These are phyloP conservation scores for Galerina sulciceps DNA, from an alignment of 768 basidiomycete species.

Conservation along the genomic window DNA sequence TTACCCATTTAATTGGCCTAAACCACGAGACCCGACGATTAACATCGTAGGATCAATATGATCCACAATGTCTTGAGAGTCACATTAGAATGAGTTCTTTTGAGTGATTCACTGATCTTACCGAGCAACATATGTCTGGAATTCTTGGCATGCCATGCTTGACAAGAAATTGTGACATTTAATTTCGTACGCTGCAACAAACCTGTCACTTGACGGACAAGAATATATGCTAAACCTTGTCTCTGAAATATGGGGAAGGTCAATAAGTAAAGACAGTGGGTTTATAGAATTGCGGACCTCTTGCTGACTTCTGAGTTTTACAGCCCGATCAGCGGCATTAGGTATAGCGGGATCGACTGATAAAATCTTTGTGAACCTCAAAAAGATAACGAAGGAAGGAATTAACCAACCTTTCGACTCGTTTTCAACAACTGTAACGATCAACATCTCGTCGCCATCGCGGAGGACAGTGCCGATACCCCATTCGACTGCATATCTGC, in stretches of 20 bases:
- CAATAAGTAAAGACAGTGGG: not conserved
- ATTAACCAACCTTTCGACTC: constrained; percentile 76
- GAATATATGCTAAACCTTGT: constrained; percentile 86
- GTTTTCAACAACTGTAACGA: constrained; percentile 92
- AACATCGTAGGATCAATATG: constrained; percentile 87
- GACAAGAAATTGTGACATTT: constrained; percentile 86
- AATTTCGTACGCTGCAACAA: constrained; percentile 90
- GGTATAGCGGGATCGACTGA: constrained; percentile 72
- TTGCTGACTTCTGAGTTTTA: constrained; percentile 87
- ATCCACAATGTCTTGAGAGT: constrained; percentile 79
- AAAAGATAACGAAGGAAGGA: not conserved
- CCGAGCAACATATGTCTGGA: constrained; percentile 86
- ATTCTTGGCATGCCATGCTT: constrained; percentile 98
- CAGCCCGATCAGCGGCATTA: constrained; percentile 72
- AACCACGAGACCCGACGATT: constrained; percentile 93
- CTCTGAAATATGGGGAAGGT: constrained; percentile 50
- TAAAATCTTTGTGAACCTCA: not conserved
- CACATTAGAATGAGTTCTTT: not conserved
- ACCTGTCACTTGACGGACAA: constrained; percentile 86
- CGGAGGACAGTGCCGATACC: constrained; percentile 94
- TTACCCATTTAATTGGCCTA: constrained; percentile 87
- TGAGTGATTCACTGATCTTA: constrained; percentile 29
- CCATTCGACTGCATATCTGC: constrained; percentile 96
- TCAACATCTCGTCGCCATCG: constrained; percentile 92
- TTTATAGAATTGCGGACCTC: constrained; percentile 56